A percentile compares a stretch with the other conserved stretches of the same genome.
Conservation (phyloP, 1,139 yeast species). For the Geotrichum aggregatum region DNA sequence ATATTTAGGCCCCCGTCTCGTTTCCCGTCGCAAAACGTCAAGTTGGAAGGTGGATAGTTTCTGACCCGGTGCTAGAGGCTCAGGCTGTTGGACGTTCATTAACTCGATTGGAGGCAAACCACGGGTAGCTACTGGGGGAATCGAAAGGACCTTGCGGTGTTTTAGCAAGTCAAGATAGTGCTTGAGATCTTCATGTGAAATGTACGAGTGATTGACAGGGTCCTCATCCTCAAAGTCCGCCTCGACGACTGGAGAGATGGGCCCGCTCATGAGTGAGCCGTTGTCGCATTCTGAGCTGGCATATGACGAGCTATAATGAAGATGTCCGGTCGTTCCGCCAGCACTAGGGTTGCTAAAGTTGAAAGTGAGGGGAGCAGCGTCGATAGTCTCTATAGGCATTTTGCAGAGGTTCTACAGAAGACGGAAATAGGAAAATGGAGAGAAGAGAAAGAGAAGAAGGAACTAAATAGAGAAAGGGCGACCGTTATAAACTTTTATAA, state of each 20-base stretch:
- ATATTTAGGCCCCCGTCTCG: constrained; percentile 8
- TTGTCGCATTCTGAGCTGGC: background rate
- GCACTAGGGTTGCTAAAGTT: background rate
- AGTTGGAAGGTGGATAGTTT: background rate
- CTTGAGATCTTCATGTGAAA: constrained; percentile 11
- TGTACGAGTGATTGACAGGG: background rate
- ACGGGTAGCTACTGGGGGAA: constrained; percentile 8
- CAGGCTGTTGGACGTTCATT: constrained; percentile 1
- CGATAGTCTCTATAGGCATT: constrained; percentile 14
- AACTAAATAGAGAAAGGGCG: background rate
- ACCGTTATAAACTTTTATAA: too few species aligned
- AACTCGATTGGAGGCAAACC: constrained; percentile 13
- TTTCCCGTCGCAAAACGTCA: background rate
- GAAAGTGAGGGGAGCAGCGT: constrained; percentile 13
- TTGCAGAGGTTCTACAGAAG: background rate
- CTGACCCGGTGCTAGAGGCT: background rate
- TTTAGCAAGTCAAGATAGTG: constrained; percentile 1
- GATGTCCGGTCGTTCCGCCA: background rate
- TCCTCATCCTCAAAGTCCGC: background rate
- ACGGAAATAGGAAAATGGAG: background rate
- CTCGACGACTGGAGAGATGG: background rate
- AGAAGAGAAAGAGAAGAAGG: background rate
- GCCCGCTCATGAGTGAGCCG: background rate
- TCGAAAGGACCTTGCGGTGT: constrained; percentile 1
- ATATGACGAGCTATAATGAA: background rate